Conservation (phyloP, 179 eudicot species). For the Gypsophila paniculata region DNA sequence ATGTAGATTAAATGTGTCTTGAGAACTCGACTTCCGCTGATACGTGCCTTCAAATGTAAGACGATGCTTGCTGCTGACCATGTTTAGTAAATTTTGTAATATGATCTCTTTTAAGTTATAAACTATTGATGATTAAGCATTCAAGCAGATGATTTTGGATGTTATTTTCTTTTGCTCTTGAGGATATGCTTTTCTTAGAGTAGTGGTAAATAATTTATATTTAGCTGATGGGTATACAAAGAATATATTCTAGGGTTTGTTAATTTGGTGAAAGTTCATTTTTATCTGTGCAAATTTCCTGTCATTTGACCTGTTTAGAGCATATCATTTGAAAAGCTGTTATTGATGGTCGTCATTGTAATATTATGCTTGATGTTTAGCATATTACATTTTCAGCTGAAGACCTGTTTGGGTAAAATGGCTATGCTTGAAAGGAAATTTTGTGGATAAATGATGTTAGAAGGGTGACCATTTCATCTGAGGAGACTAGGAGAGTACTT, state of each 20-base stretch:
- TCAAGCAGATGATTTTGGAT: neutral
- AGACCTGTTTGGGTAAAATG: neutral
- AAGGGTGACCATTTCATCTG: neutral
- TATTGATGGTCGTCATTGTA: no score
- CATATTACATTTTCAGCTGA: no score
- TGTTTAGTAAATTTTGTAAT: slow-evolving; percentile 29
- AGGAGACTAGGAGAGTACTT: neutral
- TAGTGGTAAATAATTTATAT: neutral
- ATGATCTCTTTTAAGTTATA: neutral
- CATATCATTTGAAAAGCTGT: no score
- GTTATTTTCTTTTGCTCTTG: slow-evolving; percentile 13
- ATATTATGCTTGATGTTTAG: no score
- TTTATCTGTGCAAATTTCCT: neutral
- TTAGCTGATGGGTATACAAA: neutral
- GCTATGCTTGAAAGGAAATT: neutral
- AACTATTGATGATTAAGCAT: neutral
- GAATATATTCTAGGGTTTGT: slow-evolving; percentile 7
- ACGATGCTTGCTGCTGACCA: slow-evolving; percentile 34
- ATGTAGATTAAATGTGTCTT: slow-evolving; percentile 30
- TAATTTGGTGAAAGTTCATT: neutral
- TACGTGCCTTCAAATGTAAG: slow-evolving; percentile 37
- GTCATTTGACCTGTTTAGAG: no score
- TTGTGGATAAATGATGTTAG: neutral
- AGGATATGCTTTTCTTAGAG: neutral
- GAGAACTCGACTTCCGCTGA: slow-evolving; percentile 30